Percentiles rank a stretch among this genome's conserved stretches.
Evolutionary conservation across 2,329 filamentous ascomycete species (phyloP).

Genomic region (Penicillium sp.): DNA sequence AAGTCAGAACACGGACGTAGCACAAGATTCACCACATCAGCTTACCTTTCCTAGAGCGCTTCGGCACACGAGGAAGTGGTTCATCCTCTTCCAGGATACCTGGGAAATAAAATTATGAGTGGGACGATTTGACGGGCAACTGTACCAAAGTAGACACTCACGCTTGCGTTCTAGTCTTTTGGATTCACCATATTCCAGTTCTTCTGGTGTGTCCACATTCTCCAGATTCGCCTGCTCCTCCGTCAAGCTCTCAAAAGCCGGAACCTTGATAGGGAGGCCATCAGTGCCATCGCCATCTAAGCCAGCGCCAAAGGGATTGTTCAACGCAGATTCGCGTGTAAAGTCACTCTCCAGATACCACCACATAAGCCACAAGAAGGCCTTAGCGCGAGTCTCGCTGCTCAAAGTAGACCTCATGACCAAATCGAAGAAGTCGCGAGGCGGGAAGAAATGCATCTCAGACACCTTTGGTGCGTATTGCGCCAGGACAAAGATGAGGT

Average conservation of each 20-base stretch:
- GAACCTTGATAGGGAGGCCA: constrained; percentile 52
- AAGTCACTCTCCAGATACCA: constrained; percentile 98
- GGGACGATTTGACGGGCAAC: background rate
- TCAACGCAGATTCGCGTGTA: constrained; percentile 79
- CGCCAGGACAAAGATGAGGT: constrained; percentile 92
- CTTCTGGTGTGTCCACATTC: constrained; percentile 54
- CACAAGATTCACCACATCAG: constrained; percentile 8
- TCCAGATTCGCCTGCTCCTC: constrained; percentile 55
- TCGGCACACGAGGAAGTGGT: constrained; percentile 48
- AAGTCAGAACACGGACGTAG: constrained; percentile 11
- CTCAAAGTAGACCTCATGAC: constrained; percentile 87
- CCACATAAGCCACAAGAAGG: constrained; percentile 98
- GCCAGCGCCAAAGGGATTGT: constrained; percentile 81
- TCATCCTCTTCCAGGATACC: constrained; percentile 55
- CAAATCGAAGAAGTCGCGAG: constrained; percentile 91
- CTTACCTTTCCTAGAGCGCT: constrained; percentile 50
- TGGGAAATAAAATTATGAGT: constrained; percentile 26
- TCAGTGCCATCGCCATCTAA: constrained; percentile 48
- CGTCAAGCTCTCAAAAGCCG: constrained; percentile 52
- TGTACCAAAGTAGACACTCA: constrained; percentile 26
- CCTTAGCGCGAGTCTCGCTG: constrained; percentile 79
- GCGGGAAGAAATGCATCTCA: constrained; percentile 83
- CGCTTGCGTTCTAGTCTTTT: constrained; percentile 55
- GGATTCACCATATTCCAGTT: constrained; percentile 53
- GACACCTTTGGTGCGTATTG: constrained; percentile 89